Conservation (phyloP, 495 filamentous ascomycete species). For the Daldinia vernicosa region DNA sequence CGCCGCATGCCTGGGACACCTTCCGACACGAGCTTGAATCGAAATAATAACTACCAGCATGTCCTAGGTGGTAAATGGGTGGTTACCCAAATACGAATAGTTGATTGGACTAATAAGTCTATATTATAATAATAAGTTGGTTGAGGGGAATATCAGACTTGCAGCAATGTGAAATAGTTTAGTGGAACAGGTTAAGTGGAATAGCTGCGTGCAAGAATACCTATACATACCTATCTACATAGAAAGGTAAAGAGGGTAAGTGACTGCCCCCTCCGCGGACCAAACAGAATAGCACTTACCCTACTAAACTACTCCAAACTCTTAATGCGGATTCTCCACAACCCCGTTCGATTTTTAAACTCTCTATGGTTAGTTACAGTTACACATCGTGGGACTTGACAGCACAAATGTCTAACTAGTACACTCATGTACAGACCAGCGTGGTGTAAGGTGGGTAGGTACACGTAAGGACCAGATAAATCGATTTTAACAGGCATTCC, state of each 20-base stretch:
- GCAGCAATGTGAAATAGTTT: slow-evolving; percentile 18
- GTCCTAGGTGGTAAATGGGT: slow-evolving; percentile 1
- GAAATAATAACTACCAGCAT: slow-evolving; percentile 7
- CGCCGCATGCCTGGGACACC: slow-evolving; percentile 3
- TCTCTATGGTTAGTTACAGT: not conserved
- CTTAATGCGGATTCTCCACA: not conserved
- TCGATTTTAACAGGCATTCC: not conserved
- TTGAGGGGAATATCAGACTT: not conserved
- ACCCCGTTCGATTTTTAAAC: not conserved
- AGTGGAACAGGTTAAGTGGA: too few species aligned
- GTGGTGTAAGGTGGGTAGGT: not conserved
- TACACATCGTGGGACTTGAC: not conserved
- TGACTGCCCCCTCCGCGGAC: slow-evolving; percentile 21
- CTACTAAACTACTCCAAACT: not conserved
- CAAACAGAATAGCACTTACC: slow-evolving; percentile 10
- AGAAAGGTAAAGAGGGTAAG: slow-evolving; percentile 11
- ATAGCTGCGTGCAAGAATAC: not conserved
- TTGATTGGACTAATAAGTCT: slow-evolving; percentile 8
- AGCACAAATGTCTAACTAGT: not conserved
- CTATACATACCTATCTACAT: too few species aligned
- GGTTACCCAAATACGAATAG: not conserved
- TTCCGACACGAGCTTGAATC: slow-evolving; percentile 8
- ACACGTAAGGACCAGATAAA: not conserved
- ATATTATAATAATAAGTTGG: not conserved
- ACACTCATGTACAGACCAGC: not conserved